These are phyloP conservation scores for Nicotiana tabacum DNA, from an alignment of 257 asterid species.

Conservation along the genomic window DNA sequence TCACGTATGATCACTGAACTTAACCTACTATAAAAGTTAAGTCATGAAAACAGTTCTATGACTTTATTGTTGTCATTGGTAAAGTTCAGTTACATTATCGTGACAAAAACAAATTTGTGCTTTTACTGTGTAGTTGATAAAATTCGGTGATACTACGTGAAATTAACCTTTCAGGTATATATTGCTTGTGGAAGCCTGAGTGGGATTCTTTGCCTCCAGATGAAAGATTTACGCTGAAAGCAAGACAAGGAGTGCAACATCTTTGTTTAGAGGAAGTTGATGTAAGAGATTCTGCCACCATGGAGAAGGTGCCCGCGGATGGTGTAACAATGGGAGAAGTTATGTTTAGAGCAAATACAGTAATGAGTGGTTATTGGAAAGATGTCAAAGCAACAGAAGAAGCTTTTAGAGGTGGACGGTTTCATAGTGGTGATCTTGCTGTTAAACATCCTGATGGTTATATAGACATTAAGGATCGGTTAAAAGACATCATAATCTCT, in stretches of 20 bases:
- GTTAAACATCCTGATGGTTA: conserved; percentile 3
- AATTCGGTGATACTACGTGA: neutral
- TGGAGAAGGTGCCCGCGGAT: neutral
- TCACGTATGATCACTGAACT: neutral
- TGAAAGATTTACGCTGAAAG: neutral
- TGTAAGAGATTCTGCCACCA: conserved; percentile 3
- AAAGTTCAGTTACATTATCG: neutral
- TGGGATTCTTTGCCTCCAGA: conserved; percentile 9
- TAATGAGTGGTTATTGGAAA: neutral
- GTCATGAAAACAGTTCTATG: neutral
- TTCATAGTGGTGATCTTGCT: conserved; percentile 6
- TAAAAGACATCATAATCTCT: neutral
- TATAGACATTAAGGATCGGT: neutral
- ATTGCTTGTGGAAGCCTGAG: conserved; percentile 10
- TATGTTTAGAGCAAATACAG: conserved; percentile 1
- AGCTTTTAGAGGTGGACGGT: conserved; percentile 3
- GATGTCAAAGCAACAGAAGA: neutral
- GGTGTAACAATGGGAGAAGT: conserved; percentile 1
- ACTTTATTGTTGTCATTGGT: neutral
- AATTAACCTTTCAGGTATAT: neutral
- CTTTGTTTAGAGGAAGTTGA: conserved; percentile 6
- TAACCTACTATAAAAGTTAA: neutral
- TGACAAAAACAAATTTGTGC: neutral
- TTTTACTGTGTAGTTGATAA: neutral
- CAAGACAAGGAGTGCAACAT: conserved; percentile 3